Base-by-base conservation (phyloP, 805 yeast species). In the Saccharomycopsis vini region DNA sequence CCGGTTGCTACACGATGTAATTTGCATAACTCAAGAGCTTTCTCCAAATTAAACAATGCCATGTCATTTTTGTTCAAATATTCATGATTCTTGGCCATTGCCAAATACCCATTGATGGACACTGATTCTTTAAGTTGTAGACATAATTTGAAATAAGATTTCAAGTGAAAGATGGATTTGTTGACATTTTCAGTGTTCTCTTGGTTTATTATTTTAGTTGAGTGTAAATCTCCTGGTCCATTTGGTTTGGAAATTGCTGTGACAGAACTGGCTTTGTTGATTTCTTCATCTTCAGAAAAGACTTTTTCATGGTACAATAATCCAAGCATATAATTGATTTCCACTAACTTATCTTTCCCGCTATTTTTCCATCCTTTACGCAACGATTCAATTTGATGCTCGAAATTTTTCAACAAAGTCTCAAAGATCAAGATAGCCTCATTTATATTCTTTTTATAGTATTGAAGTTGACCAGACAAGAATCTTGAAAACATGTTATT, bases 391-490 rank as follows among this genome's bases (percentile, higher is more conserved):
- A 21, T 18, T 42, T 44, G 5, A n/a, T 24, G 30, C n/a, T 47
- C 47, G 5, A 36, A 38, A 21, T 36, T 42, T 52, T 80, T 77
- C 45, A 79, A 71, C 36, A 86, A 67, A 36, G 75, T 74, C 58
- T 90, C 97, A 55, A 86, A 83, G 0, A 95, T 78, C 50, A 89
- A 71, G 51, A 82, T 76, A 10, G 97, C 92, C 58, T 89, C 97
- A 54, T 85, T 88, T 9, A 74, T 58, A 33, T 82, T 75, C 38
- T 79, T 80, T 57, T 89, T 79, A 42, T 77, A 71, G 43, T 81
- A 73, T 57, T 87, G 88, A 2, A 95, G 73, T 59, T 87, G 94
- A 1, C 94, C 95, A 46, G 83, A 71, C 24, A 96, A 97, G 44
- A 89, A 66, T 52, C 77, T 77, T 0, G 96, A 79, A 18, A 82